Evolutionary conservation across 169 alveolate genomes (phyloP).

Genomic region (Plasmodium gallinaceum): DNA sequence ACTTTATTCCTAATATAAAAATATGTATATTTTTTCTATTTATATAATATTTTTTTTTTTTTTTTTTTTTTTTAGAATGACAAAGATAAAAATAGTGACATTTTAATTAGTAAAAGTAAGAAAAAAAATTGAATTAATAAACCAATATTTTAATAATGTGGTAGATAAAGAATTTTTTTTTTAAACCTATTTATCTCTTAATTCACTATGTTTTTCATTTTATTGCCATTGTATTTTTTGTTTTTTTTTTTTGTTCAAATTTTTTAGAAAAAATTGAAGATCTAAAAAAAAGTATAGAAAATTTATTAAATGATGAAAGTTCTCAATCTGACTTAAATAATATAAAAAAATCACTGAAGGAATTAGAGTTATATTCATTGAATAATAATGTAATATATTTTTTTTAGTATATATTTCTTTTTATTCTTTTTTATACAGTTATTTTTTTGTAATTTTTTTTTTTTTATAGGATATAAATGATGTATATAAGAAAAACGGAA

Average conservation of each 20-base stretch:
- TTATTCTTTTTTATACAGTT: background rate
- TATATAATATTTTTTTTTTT: background rate
- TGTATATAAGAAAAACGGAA: background rate
- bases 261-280: conserved; percentile 49
- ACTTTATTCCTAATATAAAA: background rate
- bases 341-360: conserved; percentile 25
- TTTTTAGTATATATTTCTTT: background rate
- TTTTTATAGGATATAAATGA: background rate
- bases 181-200: background rate
- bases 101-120: conserved; percentile 17
- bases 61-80: background rate
- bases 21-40: background rate
- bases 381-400: conserved; percentile 8
- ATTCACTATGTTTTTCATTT: background rate
- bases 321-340: conserved; percentile 19
- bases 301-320: conserved; percentile 35
- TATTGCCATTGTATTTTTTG: background rate
- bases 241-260: background rate
- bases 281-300: conserved; percentile 31
- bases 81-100: background rate
- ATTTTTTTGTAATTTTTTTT: background rate
- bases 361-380: conserved; percentile 33
- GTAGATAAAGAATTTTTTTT: no score
- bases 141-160: no score
- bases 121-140: background rate